A percentile compares a stretch with the other conserved stretches of the same genome.
Conservation (phyloP, 345 rosid species). For the Eucalyptus cloeziana region DNA sequence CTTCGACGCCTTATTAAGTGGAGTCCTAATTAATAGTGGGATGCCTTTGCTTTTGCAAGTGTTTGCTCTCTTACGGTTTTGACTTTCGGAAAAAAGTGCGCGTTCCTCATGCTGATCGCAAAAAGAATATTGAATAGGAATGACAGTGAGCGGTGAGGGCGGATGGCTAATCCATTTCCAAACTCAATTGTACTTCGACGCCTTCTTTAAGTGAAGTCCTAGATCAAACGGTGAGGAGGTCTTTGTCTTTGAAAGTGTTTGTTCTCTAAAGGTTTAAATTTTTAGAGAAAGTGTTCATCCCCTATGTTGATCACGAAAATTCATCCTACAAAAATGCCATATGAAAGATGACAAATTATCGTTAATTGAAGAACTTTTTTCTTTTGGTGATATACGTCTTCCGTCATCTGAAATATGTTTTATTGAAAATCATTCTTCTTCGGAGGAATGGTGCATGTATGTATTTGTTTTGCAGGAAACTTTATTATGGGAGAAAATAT, state of each 20-base stretch:
- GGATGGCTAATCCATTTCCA: no score
- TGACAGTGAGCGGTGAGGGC: fast-evolving
- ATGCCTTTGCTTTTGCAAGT: no score
- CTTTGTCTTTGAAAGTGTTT: background rate
- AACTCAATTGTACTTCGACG: no score
- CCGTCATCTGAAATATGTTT: no score
- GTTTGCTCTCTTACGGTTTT: no score
- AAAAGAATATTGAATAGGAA: no score
- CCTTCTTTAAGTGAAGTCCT: no score
- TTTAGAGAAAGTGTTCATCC: background rate
- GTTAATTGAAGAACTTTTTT: background rate
- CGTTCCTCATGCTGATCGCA: no score
- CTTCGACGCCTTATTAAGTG: fast-evolving
- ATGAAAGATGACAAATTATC: background rate
- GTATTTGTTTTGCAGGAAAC: background rate
- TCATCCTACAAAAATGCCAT: background rate
- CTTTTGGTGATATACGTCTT: background rate
- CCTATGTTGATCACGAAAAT: background rate
- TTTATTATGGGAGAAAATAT: background rate
- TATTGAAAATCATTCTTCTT: background rate
- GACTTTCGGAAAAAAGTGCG: no score
- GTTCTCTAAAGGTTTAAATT: background rate
- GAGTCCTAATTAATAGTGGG: no score
- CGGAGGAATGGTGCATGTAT: background rate
- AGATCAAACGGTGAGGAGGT: no score